Evolutionary conservation across 306 rosid genomes (phyloP), one percentile per base, ranked within the genome.

Genomic region (Hippophae tibetana): DNA sequence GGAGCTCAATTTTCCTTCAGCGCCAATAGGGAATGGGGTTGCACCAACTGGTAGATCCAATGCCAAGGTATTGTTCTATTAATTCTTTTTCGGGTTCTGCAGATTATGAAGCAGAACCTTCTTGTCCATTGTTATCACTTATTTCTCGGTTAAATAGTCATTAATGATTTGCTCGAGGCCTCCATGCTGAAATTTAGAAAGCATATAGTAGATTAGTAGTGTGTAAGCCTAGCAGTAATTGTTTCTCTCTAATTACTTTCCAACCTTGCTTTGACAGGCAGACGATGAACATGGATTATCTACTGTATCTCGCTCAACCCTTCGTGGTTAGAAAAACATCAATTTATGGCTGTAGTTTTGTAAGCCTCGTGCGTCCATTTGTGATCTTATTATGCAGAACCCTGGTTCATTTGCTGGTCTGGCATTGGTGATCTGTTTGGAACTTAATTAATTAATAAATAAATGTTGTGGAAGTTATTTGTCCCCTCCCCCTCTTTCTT

Each of bases 221-320:
- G 23, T 18, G 23, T 18, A 18, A 18, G 23, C 23, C 23, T 18
- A 18, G 14, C 44, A 44, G 10, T 46, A 4, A 26, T 31, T 7
- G 18, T 48, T 27, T 7, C 14, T 2, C 59, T 43, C 56, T 68
- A 27, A 66, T 54, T 18, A 50, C 72, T 63, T 57, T 74, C 63
- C 42, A 57, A 51, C 57, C 56, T 48, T 62, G 57, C 64, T 42
- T 64, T 72, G 68, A 71, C 90, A 92, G 99, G 71, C 67, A 45
- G 90, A 85, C 54, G 96, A 88, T 7, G 96, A 92, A 75, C 56
- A 85, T 63, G 99, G 95, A 53, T 86, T 92, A 68, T 96, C 99
- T n/a, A 67, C 96, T 47, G 96, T 85, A 13, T 96, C 99, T 7
- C 87, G 85, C 64, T 85, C 99, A 62, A 67, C 95, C 1, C 14